Base-by-base conservation (phyloP, 371 early-diverging fungal genomes). In the Mucor racemosus region DNA sequence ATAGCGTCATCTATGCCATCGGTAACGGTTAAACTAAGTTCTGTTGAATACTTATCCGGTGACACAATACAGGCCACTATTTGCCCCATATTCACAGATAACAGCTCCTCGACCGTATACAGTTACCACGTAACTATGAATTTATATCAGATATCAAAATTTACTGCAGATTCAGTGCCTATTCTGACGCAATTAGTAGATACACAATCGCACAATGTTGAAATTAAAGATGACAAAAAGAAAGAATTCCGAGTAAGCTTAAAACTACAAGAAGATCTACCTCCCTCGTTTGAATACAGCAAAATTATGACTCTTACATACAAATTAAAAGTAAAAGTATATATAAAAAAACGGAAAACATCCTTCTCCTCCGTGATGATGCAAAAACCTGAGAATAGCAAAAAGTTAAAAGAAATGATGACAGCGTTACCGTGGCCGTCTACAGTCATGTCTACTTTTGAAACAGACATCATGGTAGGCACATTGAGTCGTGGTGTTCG, bases 201-300 rank as follows among this genome's bases (percentile, higher is more conserved):
- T 6, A 59, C 60, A 6, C 53, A 60, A 34, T 53, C 66, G 3
- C 53, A 66, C 9, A 40, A 41, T 7, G 10, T 60, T n/a, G 13
- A 48, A 10, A 21, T 41, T 11, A 21, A 15, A 19, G 13, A 42
- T 10, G 34, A 15, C 7, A 34, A 53, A 48, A 39, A 38, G 9
- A 41, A 60, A 31, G 33, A 17, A 17, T 44, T 44, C 2, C 44
- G 7, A 5, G 44, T 59, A 40, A 5, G 8, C 3, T 54, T 68
- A 9, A 40, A 59, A 4, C n/a, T 64, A 10, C 42, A 60, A 17
- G 44, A 44, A 10, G 17, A 35, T 9, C 31, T 68, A 11, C 64
- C 64, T 7, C 65, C 69, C 13, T 64, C 69, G 1, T 64, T 68
- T 58, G 31, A 64, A 26, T 68, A 53, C 44, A 59, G 69, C 19